A percentile compares a stretch with the other conserved stretches of the same genome.
Conservation (phyloP, 305 asterid genomes). For the Fraxinus greggii region DNA sequence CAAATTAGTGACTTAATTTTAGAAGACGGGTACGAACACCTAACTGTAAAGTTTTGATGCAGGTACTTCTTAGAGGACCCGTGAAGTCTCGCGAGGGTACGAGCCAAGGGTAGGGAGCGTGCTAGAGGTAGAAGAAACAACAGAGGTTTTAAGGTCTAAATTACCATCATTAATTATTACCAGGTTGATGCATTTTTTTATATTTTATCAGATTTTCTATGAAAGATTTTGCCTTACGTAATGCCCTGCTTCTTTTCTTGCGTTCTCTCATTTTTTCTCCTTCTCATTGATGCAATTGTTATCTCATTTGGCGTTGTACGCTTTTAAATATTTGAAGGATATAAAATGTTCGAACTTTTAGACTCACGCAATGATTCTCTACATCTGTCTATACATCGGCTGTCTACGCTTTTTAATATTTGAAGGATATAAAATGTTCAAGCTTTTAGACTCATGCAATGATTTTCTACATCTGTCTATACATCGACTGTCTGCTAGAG, state of each 20-base stretch:
- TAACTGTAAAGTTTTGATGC: background rate
- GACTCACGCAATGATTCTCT: background rate
- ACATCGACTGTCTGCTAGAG: no score
- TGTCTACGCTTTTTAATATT: no score
- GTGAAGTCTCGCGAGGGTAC: conserved; percentile 82
- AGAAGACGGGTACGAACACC: background rate
- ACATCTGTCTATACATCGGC: no score
- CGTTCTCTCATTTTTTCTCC: background rate
- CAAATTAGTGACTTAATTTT: background rate
- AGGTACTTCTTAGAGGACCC: conserved; percentile 84
- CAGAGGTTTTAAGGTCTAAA: conserved; percentile 69
- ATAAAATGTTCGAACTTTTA: background rate
- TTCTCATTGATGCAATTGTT: no score
- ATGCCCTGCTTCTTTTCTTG: background rate
- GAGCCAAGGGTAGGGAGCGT: conserved; percentile 80
- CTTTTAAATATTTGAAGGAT: background rate
- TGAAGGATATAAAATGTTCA: no score
- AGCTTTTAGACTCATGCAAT: no score
- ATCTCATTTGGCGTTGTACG: background rate
- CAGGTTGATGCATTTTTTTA: conserved; percentile 2
- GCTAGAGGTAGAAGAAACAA: conserved; percentile 83
- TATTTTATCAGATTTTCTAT: conserved; percentile 22
- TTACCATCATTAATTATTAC: background rate
- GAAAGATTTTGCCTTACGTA: conserved; percentile 12
- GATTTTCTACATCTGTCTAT: no score